These are phyloP conservation scores for Curvularia sp. DNA, from an alignment of 2,329 filamentous ascomycete species.

Conservation along the genomic window DNA sequence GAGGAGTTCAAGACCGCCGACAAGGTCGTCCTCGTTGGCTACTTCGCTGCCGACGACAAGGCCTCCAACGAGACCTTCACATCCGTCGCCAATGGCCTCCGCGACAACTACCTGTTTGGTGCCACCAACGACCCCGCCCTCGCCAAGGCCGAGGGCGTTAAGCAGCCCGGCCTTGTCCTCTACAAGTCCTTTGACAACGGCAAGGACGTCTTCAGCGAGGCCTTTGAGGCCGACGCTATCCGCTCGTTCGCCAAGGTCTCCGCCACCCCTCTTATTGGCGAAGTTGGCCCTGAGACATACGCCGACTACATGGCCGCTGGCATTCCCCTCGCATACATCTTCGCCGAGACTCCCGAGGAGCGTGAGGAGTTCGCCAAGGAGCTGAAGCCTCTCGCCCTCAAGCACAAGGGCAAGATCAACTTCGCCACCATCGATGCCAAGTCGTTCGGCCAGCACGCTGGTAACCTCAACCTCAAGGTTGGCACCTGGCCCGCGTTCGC, in stretches of 20 bases:
- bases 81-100: constrained; percentile 73
- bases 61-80: constrained; percentile 85
- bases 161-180: constrained; percentile 83
- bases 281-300: constrained; percentile 97
- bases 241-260: constrained; percentile 82
- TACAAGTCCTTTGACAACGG: constrained; percentile 99
- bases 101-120: constrained; percentile 93
- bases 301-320: constrained; percentile 90
- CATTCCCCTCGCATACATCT: constrained; percentile 95
- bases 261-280: constrained; percentile 88
- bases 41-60: constrained; percentile 82
- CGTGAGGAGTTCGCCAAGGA: constrained; percentile 77
- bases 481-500: constrained; percentile 97
- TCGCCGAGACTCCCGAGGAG: constrained; percentile 90
- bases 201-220: constrained; percentile 82
- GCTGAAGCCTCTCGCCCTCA: constrained; percentile 86
- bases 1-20: constrained; percentile 98
- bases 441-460: constrained; percentile 90
- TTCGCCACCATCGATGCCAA: constrained; percentile 97
- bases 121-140: constrained; percentile 81
- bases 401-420: constrained; percentile 94
- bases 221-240: constrained; percentile 82
- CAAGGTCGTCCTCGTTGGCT: constrained; percentile 93
- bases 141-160: constrained; percentile 89
- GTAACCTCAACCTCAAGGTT: constrained; percentile 95